phyloP scores from a whole-genome alignment of 2,329 filamentous ascomycete species.

The Epichloe glyceriae region DNA sequence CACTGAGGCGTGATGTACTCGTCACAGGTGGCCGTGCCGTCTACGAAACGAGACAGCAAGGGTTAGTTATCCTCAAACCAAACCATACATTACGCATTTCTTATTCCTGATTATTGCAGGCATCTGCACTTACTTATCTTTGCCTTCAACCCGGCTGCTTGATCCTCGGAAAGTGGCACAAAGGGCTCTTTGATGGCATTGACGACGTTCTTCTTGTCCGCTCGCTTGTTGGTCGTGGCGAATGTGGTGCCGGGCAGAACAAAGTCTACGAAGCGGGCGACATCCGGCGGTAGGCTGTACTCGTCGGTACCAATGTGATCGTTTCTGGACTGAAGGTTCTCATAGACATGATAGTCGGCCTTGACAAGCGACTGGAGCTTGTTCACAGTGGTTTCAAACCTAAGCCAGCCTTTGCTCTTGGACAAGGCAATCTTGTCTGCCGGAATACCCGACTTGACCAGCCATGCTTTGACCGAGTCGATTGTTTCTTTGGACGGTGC shows the following conservation, averaged over 20 bases:
- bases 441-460: conserved; percentile 37
- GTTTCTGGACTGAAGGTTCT: conserved; percentile 21
- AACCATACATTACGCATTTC: neutral
- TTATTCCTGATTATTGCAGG: neutral
- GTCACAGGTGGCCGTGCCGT: conserved; percentile 26
- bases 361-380: conserved; percentile 40
- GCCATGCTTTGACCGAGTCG: conserved; percentile 38
- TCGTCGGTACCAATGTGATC: conserved; percentile 28
- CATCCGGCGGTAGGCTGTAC: conserved; percentile 26
- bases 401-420: conserved; percentile 37
- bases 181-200: neutral
- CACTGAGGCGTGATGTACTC: conserved; percentile 44
- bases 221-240: neutral
- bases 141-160: neutral
- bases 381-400: conserved; percentile 39
- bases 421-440: conserved; percentile 34
- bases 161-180: neutral
- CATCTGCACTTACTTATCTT: neutral
- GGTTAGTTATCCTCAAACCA: neutral
- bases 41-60: neutral
- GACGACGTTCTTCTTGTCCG: neutral
- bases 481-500: conserved; percentile 31
- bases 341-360: conserved; percentile 38
- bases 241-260: conserved; percentile 24
- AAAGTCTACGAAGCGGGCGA: conserved; percentile 26